Base-by-base conservation (phyloP, 805 yeast genomes). In the Kodamaea sagamina region DNA sequence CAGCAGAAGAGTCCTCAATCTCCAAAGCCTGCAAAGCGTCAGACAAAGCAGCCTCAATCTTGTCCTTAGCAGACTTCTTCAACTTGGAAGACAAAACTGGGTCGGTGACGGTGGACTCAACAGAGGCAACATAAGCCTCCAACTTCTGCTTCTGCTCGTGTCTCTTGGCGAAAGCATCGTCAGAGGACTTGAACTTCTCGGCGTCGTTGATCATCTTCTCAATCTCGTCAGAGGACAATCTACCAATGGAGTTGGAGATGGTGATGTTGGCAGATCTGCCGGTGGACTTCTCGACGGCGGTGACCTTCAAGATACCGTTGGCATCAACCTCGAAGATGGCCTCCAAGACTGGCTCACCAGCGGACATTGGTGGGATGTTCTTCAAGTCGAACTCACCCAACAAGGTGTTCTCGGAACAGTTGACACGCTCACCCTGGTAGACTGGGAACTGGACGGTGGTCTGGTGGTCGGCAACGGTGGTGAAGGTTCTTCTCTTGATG, bases 101-200 rank as follows among this genome's bases (percentile, higher is more conserved):
- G 85, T 93, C 99, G 63, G 97, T 88, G 74, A 92, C 85, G 61
- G 96, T 86, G 59, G 93, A 78, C 81, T 93, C 97, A 63, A 90
- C 88, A 58, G 95, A 59, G 41, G 63, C 58, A 70, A 93, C 95
- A 86, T 92, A 92, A 64, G 97, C 89, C 82, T 92, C 99, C 72
- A 92, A 86, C 81, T 89, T 90, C 81, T 92, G 97, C 81, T 90
- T 92, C 70, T 96, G 93, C 83, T 93, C 98, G 80, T 92, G 97
- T 73, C 86, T 86, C 90, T 90, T 92, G 77, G 98, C 95, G 86
- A 92, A 93, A 65, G 95, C 97, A 71, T 92, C 97, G 76, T 92
- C 99, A 63, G 96, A 87, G 67, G 92, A 80, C 89, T 92, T 92
- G 96, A 89, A 71, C 59, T 71, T 71, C 62, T 71, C 75, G 56